These are phyloP conservation scores for Chrysoporthe puriensis DNA, from an alignment of 2,329 filamentous ascomycete species.

Conservation along the genomic window DNA sequence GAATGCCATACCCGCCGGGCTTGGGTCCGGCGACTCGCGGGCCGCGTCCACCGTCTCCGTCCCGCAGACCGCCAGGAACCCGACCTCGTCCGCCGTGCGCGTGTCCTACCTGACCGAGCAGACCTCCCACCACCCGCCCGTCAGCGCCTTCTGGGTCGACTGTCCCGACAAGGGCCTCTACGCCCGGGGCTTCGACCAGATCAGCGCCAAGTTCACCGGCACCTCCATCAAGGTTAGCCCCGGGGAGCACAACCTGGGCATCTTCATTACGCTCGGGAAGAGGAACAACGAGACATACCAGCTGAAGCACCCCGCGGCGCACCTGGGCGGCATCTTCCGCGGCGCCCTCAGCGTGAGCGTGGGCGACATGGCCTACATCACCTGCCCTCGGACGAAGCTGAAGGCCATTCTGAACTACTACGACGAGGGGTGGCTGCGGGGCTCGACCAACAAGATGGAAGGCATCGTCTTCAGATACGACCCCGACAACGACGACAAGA, in stretches of 20 bases:
- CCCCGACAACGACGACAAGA: constrained; percentile 80
- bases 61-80: constrained; percentile 49
- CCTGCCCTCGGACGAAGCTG: constrained; percentile 84
- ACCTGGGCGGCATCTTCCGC: constrained; percentile 83
- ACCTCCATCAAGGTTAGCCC: constrained; percentile 90
- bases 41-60: constrained; percentile 56
- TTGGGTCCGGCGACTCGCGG: constrained; percentile 42
- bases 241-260: constrained; percentile 91
- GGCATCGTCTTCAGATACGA: constrained; percentile 92
- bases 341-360: constrained; percentile 90
- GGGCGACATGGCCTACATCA: constrained; percentile 85
- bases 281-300: constrained; percentile 90
- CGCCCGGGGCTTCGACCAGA: constrained; percentile 91
- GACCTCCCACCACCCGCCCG: constrained; percentile 95
- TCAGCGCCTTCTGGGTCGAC: constrained; percentile 92
- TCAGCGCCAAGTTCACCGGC: constrained; percentile 96
- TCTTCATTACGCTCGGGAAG: constrained; percentile 85
- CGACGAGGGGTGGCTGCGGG: constrained; percentile 93
- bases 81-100: constrained; percentile 61
- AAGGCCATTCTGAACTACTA: constrained; percentile 93
- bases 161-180: constrained; percentile 89
- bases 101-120: constrained; percentile 97
- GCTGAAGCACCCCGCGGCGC: constrained; percentile 90
- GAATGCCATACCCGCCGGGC: constrained; percentile 32
- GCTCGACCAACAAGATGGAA: constrained; percentile 87